phyloP scores from a whole-genome alignment of 2,329 filamentous ascomycete genomes.

The Cordyceps pruinosa region DNA sequence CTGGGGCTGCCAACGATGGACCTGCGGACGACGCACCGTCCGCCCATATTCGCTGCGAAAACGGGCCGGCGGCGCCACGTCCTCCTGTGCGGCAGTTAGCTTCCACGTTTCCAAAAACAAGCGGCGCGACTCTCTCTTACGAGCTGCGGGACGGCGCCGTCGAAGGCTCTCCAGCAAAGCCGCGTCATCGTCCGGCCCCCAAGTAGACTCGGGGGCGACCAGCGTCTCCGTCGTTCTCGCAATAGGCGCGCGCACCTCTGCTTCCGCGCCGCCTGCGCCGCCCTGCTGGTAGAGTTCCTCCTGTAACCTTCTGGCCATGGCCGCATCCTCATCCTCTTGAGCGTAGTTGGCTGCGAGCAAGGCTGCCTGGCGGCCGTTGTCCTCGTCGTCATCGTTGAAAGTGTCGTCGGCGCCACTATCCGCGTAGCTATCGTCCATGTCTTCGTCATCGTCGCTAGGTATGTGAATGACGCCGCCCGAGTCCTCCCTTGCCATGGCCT shows the following conservation, averaged over 20 bases:
- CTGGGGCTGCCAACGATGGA: slow-evolving; percentile 13
- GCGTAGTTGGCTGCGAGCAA: slow-evolving; percentile 38
- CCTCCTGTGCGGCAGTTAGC: slow-evolving; percentile 10
- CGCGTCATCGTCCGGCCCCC: slow-evolving; percentile 46
- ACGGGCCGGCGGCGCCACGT: slow-evolving; percentile 25
- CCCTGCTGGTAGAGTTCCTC: slow-evolving; percentile 73
- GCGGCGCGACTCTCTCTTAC: slow-evolving; percentile 20
- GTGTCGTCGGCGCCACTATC: slow-evolving; percentile 29
- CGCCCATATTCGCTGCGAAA: slow-evolving; percentile 33
- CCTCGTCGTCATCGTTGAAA: slow-evolving; percentile 32
- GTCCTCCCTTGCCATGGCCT: slow-evolving; percentile 27
- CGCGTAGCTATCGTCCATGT: slow-evolving; percentile 20
- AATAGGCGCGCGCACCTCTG: slow-evolving; percentile 80
- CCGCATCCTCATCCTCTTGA: slow-evolving; percentile 80
- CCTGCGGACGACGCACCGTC: slow-evolving; percentile 20
- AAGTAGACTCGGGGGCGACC: slow-evolving; percentile 57
- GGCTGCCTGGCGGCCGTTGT: slow-evolving; percentile 29
- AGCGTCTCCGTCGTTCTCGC: slow-evolving; percentile 86
- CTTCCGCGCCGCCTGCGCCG: slow-evolving; percentile 37
- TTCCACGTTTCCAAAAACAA: background rate
- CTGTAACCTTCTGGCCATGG: slow-evolving; percentile 84
- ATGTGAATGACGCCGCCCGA: slow-evolving; percentile 54
- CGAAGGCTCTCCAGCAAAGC: slow-evolving; percentile 61
- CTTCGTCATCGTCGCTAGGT: slow-evolving; percentile 63
- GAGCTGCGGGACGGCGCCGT: slow-evolving; percentile 29